Base-by-base conservation (phyloP, 352 stramenopile species). In the Globisporangium abappressorium region DNA sequence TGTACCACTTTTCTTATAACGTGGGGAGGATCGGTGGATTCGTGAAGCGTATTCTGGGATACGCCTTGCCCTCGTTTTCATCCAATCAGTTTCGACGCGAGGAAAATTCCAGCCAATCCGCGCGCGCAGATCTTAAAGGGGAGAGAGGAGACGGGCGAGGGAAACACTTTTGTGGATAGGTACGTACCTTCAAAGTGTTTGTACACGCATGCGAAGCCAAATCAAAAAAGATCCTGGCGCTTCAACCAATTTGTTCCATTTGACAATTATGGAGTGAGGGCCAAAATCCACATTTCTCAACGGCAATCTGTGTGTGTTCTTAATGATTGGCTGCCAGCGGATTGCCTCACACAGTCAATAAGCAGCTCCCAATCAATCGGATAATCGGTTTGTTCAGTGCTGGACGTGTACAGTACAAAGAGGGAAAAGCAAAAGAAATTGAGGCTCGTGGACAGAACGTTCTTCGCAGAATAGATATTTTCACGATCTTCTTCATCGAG, bases 101-200 rank as follows among this genome's bases (percentile, higher is more conserved):
- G 3, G 30, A 57, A 30, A 15, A 24, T 41, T 56, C 58, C 9
- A 38, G 14, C 58, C 58, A 64, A 64, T 56, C 58, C 2, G 5
- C 15, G 15, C 22, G 9, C 3, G 12, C 22, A 5, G 43, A 56
- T 38, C 28, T 55, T 64, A 64, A 64, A 64, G 30, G 18, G 14
- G 41, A 51, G 57, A 64, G 30, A 6, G 14, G 41, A 51, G 57
- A 63, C 36, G 36, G 57, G 24, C 57, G 6, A 33, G 43, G 1
- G n/a, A 54, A 64, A 64, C 20, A 64, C 57, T 64, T 64, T 64
- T 64, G 58, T 55, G 58, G 58, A 56, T 64, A 63, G 57, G 57
- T 63, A 53, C 36, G 34, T 34, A 38, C 34, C 22, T 51, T 38
- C 34, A 64, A 54, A 64, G 41, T 41, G 5, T 64, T 64, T 64